These are phyloP conservation scores for Curvularia hawaiiensis DNA, from an alignment of 2,329 filamentous ascomycete genomes.

Conservation along the genomic window DNA sequence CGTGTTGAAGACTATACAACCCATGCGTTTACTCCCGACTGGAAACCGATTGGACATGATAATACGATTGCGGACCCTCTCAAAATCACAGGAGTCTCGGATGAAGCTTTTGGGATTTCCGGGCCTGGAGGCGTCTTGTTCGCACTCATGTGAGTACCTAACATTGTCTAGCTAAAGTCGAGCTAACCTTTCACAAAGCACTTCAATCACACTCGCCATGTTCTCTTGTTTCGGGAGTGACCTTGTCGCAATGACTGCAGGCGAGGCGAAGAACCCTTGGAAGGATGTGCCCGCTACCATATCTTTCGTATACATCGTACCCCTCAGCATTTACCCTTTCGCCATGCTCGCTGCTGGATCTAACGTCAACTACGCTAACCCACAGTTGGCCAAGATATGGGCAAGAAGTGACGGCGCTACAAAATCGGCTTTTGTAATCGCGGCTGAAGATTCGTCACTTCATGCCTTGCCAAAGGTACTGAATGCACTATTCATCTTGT, in stretches of 20 bases:
- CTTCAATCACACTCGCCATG: slow-evolving; percentile 36
- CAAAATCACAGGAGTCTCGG: slow-evolving; percentile 11
- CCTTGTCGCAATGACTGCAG: slow-evolving; percentile 39
- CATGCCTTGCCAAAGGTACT: slow-evolving; percentile 28
- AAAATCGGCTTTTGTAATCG: slow-evolving; percentile 37
- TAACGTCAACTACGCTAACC: slow-evolving; percentile 39
- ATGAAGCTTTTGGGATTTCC: slow-evolving; percentile 26
- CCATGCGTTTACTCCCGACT: slow-evolving; percentile 29
- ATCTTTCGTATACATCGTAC: slow-evolving; percentile 40
- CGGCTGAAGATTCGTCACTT: slow-evolving; percentile 29
- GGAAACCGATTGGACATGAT: slow-evolving; percentile 31
- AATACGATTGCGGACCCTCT: slow-evolving; percentile 9
- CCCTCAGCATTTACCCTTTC: slow-evolving; percentile 34
- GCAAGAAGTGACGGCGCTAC: slow-evolving; percentile 8
- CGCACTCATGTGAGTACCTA: slow-evolving; percentile 33
- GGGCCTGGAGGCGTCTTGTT: slow-evolving; percentile 35
- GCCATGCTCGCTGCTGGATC: slow-evolving; percentile 34
- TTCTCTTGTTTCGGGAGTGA: slow-evolving; percentile 42
- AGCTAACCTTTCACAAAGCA: slow-evolving; percentile 21
- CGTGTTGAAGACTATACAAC: slow-evolving; percentile 25
- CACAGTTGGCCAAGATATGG: slow-evolving; percentile 29
- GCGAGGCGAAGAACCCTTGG: slow-evolving; percentile 37
- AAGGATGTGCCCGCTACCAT: slow-evolving; percentile 38
- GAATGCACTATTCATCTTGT: slow-evolving; percentile 39
- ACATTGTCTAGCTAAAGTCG: neutral